Base-by-base conservation (phyloP, 2,329 filamentous ascomycete species). In the Blastomyces silverae region DNA sequence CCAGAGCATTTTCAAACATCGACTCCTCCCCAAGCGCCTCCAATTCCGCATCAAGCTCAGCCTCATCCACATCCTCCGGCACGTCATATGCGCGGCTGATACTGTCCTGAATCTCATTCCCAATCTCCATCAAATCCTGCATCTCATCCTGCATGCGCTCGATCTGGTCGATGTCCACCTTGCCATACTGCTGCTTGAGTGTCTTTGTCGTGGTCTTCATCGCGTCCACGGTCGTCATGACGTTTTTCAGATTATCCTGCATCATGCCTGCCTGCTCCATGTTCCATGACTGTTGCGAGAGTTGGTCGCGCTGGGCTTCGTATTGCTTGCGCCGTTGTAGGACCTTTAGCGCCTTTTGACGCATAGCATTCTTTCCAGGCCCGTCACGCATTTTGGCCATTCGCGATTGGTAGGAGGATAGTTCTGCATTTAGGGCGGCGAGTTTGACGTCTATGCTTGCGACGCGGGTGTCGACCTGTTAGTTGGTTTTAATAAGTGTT, bases 201-300 rank as follows among this genome's bases (percentile, higher is more conserved):
- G 91, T 89, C 80, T 96, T 96, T 73, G 94, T 96, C 31, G 93
- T 97, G 1, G 89, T 92, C 84, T 97, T 95, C 86, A 99, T 93
- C 13, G 93, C 92, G 76, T 97, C 93, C 56, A 97, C 92, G 37
- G 94, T 97, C 22, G 92, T 95, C 92, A 97, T 97, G 68, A 94
- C 93, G 78, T 97, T 97, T 78, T 95, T 94, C 63, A 99, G 85
- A 75, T 97, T 97, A 79, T 97, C 93, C 80, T 96, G 92, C 93
- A 97, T 97, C 84, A 92, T 95, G 75, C 90, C 89, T 2, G 93
- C 92, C 79, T 97, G 92, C 80, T 97, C 92, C 92, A 99, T 97
- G 80, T 97, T 97, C 92, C 92, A 97, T 28, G 91, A 91, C 79
- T 99, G 94, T 69, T 89, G 85, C 79, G 96, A 90, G 63, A 97